Conservation (phyloP, 2,329 filamentous ascomycete genomes). For the Dactylellina drechsleri region DNA sequence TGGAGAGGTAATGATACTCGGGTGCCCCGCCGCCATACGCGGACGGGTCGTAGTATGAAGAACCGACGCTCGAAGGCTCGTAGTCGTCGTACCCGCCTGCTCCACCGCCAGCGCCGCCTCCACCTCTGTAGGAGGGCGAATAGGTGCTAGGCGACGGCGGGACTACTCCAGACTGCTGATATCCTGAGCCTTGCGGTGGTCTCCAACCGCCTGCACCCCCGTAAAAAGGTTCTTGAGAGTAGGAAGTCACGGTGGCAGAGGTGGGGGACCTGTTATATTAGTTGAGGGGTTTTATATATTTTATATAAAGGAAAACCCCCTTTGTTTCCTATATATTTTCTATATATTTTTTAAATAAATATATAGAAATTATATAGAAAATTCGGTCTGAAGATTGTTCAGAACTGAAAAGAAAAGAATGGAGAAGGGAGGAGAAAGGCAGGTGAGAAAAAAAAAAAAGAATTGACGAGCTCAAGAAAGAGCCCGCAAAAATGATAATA, state of each 20-base stretch:
- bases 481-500: background rate
- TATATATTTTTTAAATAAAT: too few relatives aligned
- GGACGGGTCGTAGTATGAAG: slow-evolving; percentile 53
- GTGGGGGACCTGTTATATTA: slow-evolving; percentile 35
- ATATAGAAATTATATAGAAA: slow-evolving; percentile 30
- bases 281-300: slow-evolving; percentile 46
- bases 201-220: slow-evolving; percentile 53
- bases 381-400: slow-evolving; percentile 16
- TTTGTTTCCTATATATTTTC: too few relatives aligned
- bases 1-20: slow-evolving; percentile 53
- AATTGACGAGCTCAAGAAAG: slow-evolving; percentile 7
- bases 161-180: slow-evolving; percentile 50
- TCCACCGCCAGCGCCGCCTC: slow-evolving; percentile 45
- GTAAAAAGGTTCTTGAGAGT: slow-evolving; percentile 53
- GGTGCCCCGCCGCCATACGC: slow-evolving; percentile 50
- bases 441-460: background rate
- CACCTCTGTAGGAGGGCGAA: slow-evolving; percentile 52
- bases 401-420: background rate
- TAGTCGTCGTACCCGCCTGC: slow-evolving; percentile 51
- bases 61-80: slow-evolving; percentile 54
- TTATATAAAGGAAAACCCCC: background rate
- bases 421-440: background rate
- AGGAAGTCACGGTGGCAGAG: slow-evolving; percentile 52
- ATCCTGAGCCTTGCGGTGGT: slow-evolving; percentile 45
- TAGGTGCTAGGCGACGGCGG: slow-evolving; percentile 53